phyloP scores from a whole-genome alignment of 768 basidiomycete species.

The Phlebiopsis gigantea region DNA sequence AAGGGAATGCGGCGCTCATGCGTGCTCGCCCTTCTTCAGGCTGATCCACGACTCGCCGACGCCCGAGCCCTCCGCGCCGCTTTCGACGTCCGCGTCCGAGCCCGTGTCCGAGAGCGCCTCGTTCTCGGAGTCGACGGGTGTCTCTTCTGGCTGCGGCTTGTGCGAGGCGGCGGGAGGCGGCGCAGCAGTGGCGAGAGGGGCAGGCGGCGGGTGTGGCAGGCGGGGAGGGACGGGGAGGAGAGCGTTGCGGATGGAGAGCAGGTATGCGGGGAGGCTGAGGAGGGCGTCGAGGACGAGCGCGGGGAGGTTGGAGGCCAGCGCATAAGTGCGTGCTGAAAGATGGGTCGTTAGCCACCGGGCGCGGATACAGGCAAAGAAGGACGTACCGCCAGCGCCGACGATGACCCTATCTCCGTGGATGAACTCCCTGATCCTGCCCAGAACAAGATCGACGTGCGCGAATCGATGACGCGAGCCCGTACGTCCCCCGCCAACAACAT shows the following conservation, averaged over 20 bases:
- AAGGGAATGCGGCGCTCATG: neutral
- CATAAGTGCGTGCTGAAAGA: constrained; percentile 54
- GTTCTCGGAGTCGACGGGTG: constrained; percentile 21
- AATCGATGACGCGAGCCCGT: constrained; percentile 35
- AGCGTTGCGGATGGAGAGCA: constrained; percentile 58
- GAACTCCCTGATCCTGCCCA: constrained; percentile 47
- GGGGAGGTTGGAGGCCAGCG: constrained; percentile 66
- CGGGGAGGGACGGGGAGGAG: constrained; percentile 49
- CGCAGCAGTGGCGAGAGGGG: constrained; percentile 19
- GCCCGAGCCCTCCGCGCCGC: constrained; percentile 41
- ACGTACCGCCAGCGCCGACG: constrained; percentile 76
- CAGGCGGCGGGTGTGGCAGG: constrained; percentile 22
- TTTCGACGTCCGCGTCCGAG: constrained; percentile 68
- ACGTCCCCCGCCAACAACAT: constrained; percentile 53
- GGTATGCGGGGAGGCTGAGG: constrained; percentile 58
- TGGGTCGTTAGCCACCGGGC: neutral
- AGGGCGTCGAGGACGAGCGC: constrained; percentile 56
- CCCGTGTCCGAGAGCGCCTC: constrained; percentile 35
- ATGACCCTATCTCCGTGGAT: constrained; percentile 63
- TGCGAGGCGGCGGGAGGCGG: constrained; percentile 15
- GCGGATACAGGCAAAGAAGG: neutral
- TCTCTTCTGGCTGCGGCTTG: constrained; percentile 3
- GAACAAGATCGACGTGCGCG: constrained; percentile 40
- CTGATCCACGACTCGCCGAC: constrained; percentile 71
- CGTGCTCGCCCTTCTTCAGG: constrained; percentile 26